These are phyloP conservation scores for Candida yuanshanica DNA, from an alignment of 805 yeast genomes.

Conservation along the genomic window DNA sequence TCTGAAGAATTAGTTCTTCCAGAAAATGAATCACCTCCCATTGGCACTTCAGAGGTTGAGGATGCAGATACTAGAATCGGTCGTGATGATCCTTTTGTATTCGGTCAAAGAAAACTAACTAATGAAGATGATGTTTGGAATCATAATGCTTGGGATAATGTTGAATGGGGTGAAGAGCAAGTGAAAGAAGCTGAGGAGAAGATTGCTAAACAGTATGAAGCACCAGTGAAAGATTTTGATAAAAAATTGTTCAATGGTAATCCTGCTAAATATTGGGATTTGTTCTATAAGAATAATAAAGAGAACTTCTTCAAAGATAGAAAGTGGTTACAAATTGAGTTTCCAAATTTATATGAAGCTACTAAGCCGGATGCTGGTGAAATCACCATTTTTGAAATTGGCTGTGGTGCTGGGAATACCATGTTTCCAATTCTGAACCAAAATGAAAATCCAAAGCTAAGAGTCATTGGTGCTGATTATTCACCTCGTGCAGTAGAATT, in stretches of 20 bases:
- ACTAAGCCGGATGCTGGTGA: conserved; percentile 70
- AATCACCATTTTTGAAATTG: conserved; percentile 77
- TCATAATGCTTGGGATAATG: conserved; percentile 94
- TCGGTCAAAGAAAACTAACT: conserved; percentile 78
- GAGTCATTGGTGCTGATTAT: conserved; percentile 82
- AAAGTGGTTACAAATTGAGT: conserved; percentile 93
- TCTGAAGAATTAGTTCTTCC: neutral
- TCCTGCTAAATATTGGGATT: conserved; percentile 94
- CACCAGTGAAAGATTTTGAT: conserved; percentile 87
- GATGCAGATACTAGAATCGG: conserved; percentile 51
- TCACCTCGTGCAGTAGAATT: conserved; percentile 85
- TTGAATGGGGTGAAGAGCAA: conserved; percentile 95
- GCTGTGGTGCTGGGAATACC: conserved; percentile 98
- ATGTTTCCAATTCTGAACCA: conserved; percentile 83
- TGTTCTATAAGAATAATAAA: conserved; percentile 82
- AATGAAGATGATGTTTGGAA: conserved; percentile 79
- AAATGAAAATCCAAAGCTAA: conserved; percentile 73
- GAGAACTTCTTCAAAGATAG: conserved; percentile 96
- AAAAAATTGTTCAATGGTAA: conserved; percentile 70
- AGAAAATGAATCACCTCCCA: neutral
- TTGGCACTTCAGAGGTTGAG: conserved; percentile 1
- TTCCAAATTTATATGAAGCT: conserved; percentile 76
- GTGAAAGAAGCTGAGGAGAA: conserved; percentile 64
- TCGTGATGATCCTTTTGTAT: conserved; percentile 83
- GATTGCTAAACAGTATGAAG: conserved; percentile 66